A percentile compares a stretch with the other conserved stretches of the same genome.
Conservation (phyloP, 164 flowering plant species). For the Aristolochia fimbriata region DNA sequence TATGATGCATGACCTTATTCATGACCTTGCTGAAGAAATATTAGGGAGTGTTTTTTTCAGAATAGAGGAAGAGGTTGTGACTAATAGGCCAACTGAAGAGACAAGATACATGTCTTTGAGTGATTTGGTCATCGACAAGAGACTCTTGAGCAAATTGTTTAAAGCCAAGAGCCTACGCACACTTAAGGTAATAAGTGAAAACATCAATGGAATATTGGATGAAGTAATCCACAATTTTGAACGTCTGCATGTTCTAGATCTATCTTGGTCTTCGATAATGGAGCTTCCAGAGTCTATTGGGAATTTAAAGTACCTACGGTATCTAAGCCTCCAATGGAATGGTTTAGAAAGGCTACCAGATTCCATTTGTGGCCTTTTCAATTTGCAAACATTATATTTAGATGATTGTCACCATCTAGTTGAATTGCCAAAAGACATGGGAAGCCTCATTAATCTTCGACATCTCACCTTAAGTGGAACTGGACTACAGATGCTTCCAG, state of each 20-base stretch:
- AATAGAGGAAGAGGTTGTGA: neutral
- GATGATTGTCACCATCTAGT: neutral
- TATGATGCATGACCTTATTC: constrained; percentile 8
- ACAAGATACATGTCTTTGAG: neutral
- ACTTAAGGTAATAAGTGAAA: neutral
- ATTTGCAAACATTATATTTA: neutral
- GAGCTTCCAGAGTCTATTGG: constrained; percentile 1
- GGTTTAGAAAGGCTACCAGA: neutral
- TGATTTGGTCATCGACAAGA: no score
- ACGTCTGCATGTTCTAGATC: constrained; percentile 4
- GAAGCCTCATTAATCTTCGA: neutral
- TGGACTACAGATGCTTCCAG: neutral
- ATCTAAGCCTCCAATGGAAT: neutral
- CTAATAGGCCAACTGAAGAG: neutral
- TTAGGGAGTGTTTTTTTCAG: neutral
- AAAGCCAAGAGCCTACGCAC: neutral
- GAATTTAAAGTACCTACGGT: constrained; percentile 5
- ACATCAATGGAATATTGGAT: neutral
- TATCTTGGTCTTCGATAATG: neutral
- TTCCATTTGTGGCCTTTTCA: neutral
- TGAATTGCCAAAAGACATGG: neutral
- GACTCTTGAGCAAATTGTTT: neutral
- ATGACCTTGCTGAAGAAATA: constrained; percentile 4
- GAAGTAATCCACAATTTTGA: neutral
- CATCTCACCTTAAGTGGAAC: neutral